Percentiles rank a stretch among this genome's conserved stretches.
Conservation (phyloP, 2,329 filamentous ascomycete species). For the Hirsutella thompsonii region DNA sequence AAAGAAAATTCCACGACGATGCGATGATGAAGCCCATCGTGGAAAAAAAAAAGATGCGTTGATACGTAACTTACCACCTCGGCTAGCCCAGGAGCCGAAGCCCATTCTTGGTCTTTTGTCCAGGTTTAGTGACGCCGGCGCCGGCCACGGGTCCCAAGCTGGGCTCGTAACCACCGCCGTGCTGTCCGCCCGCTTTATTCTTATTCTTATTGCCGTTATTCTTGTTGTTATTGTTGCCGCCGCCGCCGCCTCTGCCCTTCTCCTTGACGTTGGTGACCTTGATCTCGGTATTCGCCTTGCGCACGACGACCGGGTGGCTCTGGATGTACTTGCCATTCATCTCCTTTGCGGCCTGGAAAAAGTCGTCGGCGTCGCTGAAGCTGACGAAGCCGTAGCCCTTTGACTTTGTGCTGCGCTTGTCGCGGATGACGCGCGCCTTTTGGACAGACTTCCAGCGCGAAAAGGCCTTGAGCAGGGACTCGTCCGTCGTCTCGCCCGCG, state of each 20-base stretch:
- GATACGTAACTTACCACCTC: constrained; percentile 5
- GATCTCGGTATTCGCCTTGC: constrained; percentile 85
- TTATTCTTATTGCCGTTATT: constrained; percentile 13
- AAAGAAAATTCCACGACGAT: too few relatives aligned
- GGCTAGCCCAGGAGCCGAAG: constrained; percentile 43
- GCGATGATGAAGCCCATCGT: not conserved
- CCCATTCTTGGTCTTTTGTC: constrained; percentile 56
- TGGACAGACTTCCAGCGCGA: constrained; percentile 75
- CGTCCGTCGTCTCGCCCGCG: constrained; percentile 93
- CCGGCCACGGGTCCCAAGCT: constrained; percentile 34
- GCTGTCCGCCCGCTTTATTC: constrained; percentile 12
- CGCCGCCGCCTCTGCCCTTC: constrained; percentile 27
- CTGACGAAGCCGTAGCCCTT: constrained; percentile 95
- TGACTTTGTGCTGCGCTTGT: constrained; percentile 92
- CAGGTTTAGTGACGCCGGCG: constrained; percentile 45
- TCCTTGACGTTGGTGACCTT: constrained; percentile 60
- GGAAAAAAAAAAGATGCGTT: not conserved
- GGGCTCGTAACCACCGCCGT: constrained; percentile 29
- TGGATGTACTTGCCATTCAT: constrained; percentile 99
- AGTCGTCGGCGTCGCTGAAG: constrained; percentile 90
- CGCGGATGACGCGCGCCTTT: constrained; percentile 85
- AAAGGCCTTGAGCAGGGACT: constrained; percentile 89
- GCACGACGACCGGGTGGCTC: constrained; percentile 80
- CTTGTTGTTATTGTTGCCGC: constrained; percentile 24
- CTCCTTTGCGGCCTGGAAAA: constrained; percentile 90